A percentile compares a stretch with the other conserved stretches of the same genome.
Evolutionary conservation across 331 rosid genomes (phyloP).

Genomic region (Rosa hybrid): DNA sequence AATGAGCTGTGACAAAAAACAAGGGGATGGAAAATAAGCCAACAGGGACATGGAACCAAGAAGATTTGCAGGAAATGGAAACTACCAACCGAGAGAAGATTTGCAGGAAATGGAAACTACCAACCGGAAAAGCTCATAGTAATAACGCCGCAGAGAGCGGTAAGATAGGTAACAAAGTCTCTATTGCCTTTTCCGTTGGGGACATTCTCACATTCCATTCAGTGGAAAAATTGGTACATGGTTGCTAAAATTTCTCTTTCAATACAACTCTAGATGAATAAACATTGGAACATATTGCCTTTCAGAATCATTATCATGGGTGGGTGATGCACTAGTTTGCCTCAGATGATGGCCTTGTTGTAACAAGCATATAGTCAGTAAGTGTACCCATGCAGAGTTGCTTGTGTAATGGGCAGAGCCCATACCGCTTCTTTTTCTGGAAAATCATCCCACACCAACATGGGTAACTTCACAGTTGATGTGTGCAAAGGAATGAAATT

Average conservation of each 20-base stretch:
- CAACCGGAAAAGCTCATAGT: neutral
- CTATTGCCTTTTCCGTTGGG: no score
- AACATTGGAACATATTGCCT: neutral
- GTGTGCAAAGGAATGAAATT: neutral
- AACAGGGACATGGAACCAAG: neutral
- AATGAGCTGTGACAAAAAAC: neutral
- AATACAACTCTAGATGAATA: neutral
- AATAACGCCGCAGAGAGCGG: neutral
- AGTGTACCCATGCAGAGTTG: neutral
- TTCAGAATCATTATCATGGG: neutral
- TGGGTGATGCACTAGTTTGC: neutral
- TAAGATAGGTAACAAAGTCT: no score
- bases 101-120: neutral
- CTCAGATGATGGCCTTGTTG: neutral
- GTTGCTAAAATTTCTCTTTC: neutral
- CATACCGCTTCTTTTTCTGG: neutral
- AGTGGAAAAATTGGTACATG: neutral
- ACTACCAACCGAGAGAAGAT: neutral
- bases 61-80: neutral
- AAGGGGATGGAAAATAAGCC: neutral
- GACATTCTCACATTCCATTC: no score
- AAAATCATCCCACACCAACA: neutral
- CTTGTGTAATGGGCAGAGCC: neutral
- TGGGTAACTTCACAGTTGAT: neutral
- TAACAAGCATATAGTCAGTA: neutral